Evolutionary conservation across 2,329 filamentous ascomycete species (phyloP).

Genomic region (Curvularia eragrostidis): DNA sequence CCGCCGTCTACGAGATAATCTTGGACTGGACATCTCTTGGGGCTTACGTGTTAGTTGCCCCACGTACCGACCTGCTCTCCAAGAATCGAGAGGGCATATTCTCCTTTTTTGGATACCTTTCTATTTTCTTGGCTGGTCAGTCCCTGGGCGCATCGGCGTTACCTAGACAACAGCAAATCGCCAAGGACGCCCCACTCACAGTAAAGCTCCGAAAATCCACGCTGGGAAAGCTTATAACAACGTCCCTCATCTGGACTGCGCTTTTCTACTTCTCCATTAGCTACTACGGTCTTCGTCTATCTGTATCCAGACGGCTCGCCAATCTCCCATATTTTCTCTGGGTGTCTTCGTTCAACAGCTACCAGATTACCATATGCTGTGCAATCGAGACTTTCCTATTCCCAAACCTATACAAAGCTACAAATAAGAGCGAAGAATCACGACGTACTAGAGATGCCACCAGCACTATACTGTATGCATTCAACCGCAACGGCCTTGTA

Average conservation of each 20-base stretch:
- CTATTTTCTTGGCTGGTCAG: conserved; percentile 91
- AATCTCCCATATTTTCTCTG: conserved; percentile 94
- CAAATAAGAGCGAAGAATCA: conserved; percentile 62
- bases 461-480: conserved; percentile 79
- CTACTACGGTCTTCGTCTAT: conserved; percentile 69
- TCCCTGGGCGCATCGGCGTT: conserved; percentile 81
- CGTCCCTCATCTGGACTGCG: conserved; percentile 71
- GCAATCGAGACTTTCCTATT: conserved; percentile 80
- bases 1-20: conserved; percentile 72
- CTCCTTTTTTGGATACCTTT: conserved; percentile 90
- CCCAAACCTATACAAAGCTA: conserved; percentile 69
- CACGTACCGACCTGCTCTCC: conserved; percentile 78
- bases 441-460: conserved; percentile 73
- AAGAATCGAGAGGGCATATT: conserved; percentile 96
- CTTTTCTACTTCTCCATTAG: conserved; percentile 74
- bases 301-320: conserved; percentile 85
- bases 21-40: conserved; percentile 79
- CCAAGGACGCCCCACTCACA: conserved; percentile 52
- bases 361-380: conserved; percentile 81
- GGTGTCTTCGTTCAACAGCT: conserved; percentile 88
- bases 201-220: conserved; percentile 62
- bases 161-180: conserved; percentile 60
- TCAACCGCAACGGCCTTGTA: conserved; percentile 85
- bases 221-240: conserved; percentile 67
- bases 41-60: conserved; percentile 80